Conservation (phyloP, 164 flowering plant species). For the Berberis vulgaris region DNA sequence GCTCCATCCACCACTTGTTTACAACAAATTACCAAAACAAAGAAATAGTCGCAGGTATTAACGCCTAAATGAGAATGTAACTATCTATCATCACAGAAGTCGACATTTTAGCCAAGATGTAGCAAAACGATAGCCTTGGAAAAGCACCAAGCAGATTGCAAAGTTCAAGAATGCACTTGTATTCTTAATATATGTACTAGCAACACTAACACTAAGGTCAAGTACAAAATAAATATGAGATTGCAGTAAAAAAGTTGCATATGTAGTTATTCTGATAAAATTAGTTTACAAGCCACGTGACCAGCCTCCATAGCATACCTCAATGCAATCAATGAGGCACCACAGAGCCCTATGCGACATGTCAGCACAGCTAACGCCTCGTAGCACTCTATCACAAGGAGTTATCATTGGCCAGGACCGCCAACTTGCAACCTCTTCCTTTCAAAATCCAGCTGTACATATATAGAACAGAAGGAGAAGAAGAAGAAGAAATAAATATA, state of each 20-base stretch:
- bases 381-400: background rate
- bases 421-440: conserved; percentile 66
- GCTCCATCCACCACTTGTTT: too few relatives aligned
- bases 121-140: too few relatives aligned
- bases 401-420: conserved; percentile 29
- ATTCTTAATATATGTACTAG: background rate
- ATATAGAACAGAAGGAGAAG: background rate
- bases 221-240: background rate
- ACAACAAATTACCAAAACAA: too few relatives aligned
- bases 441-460: conserved; percentile 60
- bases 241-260: background rate
- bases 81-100: too few relatives aligned
- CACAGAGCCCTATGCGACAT: background rate
- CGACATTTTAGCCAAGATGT: too few relatives aligned
- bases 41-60: too few relatives aligned
- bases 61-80: too few relatives aligned
- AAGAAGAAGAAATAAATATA: background rate
- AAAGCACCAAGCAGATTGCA: too few relatives aligned
- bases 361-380: background rate
- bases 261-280: background rate
- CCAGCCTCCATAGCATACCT: conserved; percentile 4
- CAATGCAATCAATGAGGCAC: conserved; percentile 1
- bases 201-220: background rate
- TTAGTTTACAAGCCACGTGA: background rate
- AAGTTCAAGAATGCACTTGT: background rate